Conservation (phyloP, 345 rosid genomes). For the Pistacia vera region DNA sequence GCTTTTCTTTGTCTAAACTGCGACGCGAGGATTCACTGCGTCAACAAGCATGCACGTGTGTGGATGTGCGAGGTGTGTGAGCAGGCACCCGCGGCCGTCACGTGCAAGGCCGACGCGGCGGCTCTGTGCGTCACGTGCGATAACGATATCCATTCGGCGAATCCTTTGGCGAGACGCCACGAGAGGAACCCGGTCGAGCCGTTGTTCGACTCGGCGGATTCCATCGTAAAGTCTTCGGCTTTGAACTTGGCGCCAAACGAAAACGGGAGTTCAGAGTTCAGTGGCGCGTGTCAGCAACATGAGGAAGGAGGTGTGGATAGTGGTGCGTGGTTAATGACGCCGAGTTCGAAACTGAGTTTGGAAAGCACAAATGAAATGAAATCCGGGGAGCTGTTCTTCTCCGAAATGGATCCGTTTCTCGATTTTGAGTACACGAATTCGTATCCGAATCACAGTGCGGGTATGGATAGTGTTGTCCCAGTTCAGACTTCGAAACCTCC, state of each 20-base stretch:
- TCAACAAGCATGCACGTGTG: constrained; percentile 66
- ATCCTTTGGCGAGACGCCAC: constrained; percentile 86
- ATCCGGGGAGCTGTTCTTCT: constrained; percentile 36
- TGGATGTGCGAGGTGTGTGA: constrained; percentile 88
- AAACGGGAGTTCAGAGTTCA: constrained; percentile 21
- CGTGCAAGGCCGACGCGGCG: constrained; percentile 97
- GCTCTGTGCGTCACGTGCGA: constrained; percentile 84
- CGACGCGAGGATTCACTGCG: constrained; percentile 65
- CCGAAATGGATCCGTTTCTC: constrained; percentile 59
- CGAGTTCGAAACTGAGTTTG: constrained; percentile 32
- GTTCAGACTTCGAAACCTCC: constrained; percentile 50
- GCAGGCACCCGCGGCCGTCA: constrained; percentile 93
- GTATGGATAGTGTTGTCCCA: constrained; percentile 77
- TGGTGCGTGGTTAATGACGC: constrained; percentile 36
- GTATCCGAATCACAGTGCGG: constrained; percentile 48
- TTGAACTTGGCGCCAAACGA: constrained; percentile 36
- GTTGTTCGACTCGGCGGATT: constrained; percentile 51
- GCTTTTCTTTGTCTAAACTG: constrained; percentile 70
- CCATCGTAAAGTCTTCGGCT: constrained; percentile 37
- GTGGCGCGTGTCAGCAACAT: constrained; percentile 25
- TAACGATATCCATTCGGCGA: constrained; percentile 89
- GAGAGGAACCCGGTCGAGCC: constrained; percentile 79
- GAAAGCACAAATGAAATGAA: constrained; percentile 34
- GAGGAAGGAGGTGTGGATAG: constrained; percentile 31
- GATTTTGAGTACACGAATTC: constrained; percentile 57